Evolutionary conservation across 768 basidiomycete species (phyloP).

Genomic region (Gloeophyllum trabeum): DNA sequence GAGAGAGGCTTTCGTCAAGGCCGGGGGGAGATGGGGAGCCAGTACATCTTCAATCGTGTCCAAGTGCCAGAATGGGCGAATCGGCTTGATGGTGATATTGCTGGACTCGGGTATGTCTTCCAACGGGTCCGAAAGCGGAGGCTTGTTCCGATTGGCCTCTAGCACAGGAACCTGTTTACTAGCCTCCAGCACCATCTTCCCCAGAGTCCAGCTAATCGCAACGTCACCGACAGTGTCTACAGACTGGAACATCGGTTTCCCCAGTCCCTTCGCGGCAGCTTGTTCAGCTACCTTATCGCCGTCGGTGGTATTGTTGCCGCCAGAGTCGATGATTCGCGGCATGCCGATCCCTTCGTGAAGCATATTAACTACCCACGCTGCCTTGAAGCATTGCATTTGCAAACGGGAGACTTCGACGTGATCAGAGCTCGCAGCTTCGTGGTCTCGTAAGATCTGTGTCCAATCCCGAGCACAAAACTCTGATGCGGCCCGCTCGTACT

Average conservation of each 20-base stretch:
- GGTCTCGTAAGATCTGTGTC: constrained; percentile 60
- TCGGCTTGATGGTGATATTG: constrained; percentile 46
- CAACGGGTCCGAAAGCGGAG: constrained; percentile 64
- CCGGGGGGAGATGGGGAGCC: constrained; percentile 54
- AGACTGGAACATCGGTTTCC: constrained; percentile 80
- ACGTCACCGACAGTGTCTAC: constrained; percentile 88
- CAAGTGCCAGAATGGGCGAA: constrained; percentile 48
- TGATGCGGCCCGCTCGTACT: constrained; percentile 89
- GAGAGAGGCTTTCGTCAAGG: constrained; percentile 49
- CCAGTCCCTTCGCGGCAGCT: constrained; percentile 76
- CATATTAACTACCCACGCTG: constrained; percentile 95
- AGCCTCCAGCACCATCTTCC: constrained; percentile 98
- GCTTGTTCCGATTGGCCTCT: constrained; percentile 25
- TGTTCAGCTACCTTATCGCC: constrained; percentile 64
- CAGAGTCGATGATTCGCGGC: constrained; percentile 81
- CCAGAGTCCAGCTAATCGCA: constrained; percentile 95
- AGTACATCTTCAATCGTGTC: constrained; percentile 52
- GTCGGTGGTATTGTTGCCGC: constrained; percentile 61
- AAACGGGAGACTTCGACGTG: constrained; percentile 75
- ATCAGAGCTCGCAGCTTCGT: constrained; percentile 54
- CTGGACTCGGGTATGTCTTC: constrained; percentile 47
- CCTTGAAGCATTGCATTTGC: constrained; percentile 99
- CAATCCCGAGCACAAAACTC: constrained; percentile 78
- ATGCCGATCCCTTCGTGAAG: constrained; percentile 93
- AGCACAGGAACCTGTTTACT: constrained; percentile 68